Evolutionary conservation across 2,329 filamentous ascomycete genomes (phyloP), one percentile per base, ranked within the genome.

Genomic region (Botrytis sinoallii): DNA sequence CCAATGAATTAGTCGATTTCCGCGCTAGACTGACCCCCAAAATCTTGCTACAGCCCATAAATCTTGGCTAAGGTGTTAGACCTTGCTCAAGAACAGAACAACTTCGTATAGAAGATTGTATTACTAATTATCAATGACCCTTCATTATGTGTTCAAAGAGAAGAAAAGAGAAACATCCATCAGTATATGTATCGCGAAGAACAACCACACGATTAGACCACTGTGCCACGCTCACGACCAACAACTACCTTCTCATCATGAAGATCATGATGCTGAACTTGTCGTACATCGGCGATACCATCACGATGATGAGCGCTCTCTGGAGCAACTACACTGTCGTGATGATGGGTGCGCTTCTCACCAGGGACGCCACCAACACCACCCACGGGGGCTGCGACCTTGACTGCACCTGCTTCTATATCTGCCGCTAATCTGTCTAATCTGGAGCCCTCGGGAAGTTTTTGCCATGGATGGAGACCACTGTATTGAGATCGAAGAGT

Each of bases 401-500:
- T 80, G 38, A 79, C n/a, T 20, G 79, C 73, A 9, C 79, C 79
- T 6, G 76, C 79, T 78, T 86, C 85, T 72, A 88, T 88, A 74
- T 87, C 84, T 64, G 80, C 82, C 77, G 85, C 80, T 9, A 88
- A 75, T 59, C 82, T 78, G 61, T 88, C 86, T 44, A 88, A 82
- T 38, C 85, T 81, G 57, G 84, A 85, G 8, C 77, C 79, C 77
- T 83, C 84, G 70, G 75, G 74, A 16, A 75, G 80, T 9, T 82
- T 84, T 81, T 85, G 87, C 90, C 90, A 92, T 5, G 90, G 87
- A 1, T 86, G 87, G 2, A 85, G 80, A 0, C 87, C 88, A 12
- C 86, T 57, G 52, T 57, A 29, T 18, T 29, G 7, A 9, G n/a
- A 57, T 29, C 8, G n/a, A 57, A 29, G 52, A 4, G 52, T 57